Evolutionary conservation across 2,329 filamentous ascomycete species (phyloP).

Genomic region (Helotiales sp.): DNA sequence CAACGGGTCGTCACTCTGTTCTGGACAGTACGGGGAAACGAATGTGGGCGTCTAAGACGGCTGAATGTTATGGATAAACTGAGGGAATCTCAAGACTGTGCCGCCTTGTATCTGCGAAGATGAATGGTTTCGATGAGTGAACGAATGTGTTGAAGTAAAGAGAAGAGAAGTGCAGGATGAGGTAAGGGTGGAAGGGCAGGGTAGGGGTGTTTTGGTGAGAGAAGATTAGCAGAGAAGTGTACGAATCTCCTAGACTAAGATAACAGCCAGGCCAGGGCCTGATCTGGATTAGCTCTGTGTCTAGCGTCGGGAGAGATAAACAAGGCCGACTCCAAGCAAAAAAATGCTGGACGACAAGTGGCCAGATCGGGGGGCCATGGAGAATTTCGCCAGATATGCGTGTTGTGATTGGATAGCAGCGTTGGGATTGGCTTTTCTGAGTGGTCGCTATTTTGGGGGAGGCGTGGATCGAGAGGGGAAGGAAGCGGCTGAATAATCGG

Average conservation of each 20-base stretch:
- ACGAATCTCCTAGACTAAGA: conserved; percentile 7
- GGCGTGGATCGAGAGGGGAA: not conserved
- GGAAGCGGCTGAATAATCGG: conserved; percentile 6
- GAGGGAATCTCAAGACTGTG: not conserved
- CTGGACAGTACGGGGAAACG: conserved; percentile 23
- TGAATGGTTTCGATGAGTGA: conserved; percentile 3
- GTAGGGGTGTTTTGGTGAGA: not conserved
- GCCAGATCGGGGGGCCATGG: not conserved
- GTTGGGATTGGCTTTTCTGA: conserved; percentile 3
- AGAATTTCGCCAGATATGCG: not conserved
- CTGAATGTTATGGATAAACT: not conserved
- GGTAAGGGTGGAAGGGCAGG: not conserved
- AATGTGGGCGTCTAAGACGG: conserved; percentile 29
- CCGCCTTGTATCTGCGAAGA: not conserved
- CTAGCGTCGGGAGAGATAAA: not conserved
- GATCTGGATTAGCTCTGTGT: not conserved
- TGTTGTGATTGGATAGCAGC: not conserved
- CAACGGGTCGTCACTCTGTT: conserved; percentile 6
- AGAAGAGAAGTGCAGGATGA: not conserved
- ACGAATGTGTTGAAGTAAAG: conserved; percentile 20
- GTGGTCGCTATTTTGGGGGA: conserved; percentile 7
- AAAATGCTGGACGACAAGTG: conserved; percentile 12
- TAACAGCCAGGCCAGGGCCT: not conserved
- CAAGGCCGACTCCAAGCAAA: not conserved
- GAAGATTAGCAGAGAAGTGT: not conserved